phyloP scores from a whole-genome alignment of 2,329 filamentous ascomycete species.

The Aureobasidium sp. region DNA sequence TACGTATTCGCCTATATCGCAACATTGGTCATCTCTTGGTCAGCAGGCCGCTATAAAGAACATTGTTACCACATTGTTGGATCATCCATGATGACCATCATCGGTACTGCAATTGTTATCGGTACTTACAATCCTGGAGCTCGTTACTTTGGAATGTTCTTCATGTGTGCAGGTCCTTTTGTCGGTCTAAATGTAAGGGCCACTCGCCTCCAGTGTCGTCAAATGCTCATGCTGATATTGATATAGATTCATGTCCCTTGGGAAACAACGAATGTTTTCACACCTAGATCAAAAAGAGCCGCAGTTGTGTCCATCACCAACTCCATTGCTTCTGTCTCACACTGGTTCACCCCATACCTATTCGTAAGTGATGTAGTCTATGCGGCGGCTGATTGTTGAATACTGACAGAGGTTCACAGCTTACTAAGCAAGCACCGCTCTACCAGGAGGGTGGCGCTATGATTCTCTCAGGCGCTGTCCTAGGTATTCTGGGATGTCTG shows the following conservation, averaged over 20 bases:
- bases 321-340: neutral
- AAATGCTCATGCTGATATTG: neutral
- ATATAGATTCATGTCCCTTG: neutral
- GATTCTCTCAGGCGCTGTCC: neutral
- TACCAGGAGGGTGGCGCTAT: neutral
- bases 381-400: neutral
- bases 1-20: conserved; percentile 24
- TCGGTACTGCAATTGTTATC: neutral
- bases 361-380: neutral
- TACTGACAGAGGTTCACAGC: neutral
- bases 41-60: neutral
- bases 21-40: neutral
- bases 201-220: neutral
- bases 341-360: neutral
- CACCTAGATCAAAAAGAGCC: neutral
- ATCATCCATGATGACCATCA: neutral
- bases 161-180: neutral
- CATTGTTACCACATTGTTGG: neutral
- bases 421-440: neutral
- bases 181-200: neutral
- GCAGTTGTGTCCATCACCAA: neutral
- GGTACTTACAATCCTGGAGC: neutral
- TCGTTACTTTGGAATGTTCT: neutral
- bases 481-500: neutral
- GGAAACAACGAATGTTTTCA: neutral